Percentiles rank a stretch among this genome's conserved stretches.
phyloP scores from a whole-genome alignment of 2,329 filamentous ascomycete species.

The Fusarium agapanthi region DNA sequence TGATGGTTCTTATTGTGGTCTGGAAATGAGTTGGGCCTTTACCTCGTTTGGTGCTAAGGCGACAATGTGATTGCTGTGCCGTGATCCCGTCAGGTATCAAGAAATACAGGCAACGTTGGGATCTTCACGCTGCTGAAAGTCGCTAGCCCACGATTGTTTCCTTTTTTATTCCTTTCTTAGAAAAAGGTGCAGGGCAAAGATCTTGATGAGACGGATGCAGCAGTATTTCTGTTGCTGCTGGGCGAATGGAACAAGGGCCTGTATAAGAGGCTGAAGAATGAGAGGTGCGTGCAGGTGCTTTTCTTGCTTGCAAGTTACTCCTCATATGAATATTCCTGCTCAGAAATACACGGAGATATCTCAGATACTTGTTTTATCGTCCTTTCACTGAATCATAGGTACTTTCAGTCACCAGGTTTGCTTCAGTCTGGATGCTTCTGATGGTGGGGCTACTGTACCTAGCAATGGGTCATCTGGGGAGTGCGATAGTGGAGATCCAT shows the following conservation, averaged over 20 bases:
- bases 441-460: conserved; percentile 11
- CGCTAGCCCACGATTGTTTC: background rate
- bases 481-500: conserved; percentile 11
- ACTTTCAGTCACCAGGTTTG: conserved; percentile 6
- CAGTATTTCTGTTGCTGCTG: conserved; percentile 10
- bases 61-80: conserved; percentile 18
- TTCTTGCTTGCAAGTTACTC: background rate
- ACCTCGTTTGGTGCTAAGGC: background rate
- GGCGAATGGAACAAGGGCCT: conserved; percentile 8
- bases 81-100: conserved; percentile 20
- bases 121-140: background rate
- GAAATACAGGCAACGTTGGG: background rate
- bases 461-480: conserved; percentile 18
- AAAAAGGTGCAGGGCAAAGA: conserved; percentile 4
- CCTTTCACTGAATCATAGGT: background rate
- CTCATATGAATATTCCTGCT: background rate
- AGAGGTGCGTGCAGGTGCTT: background rate
- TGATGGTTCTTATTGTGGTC: background rate
- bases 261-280: background rate
- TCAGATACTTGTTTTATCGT: background rate
- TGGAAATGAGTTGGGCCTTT: conserved; percentile 6
- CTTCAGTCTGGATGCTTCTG: background rate
- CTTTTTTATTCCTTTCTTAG: background rate
- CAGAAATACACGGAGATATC: background rate
- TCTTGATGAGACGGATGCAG: conserved; percentile 6